Conservation (phyloP, 257 asterid species). For the Solanum commersonii region DNA sequence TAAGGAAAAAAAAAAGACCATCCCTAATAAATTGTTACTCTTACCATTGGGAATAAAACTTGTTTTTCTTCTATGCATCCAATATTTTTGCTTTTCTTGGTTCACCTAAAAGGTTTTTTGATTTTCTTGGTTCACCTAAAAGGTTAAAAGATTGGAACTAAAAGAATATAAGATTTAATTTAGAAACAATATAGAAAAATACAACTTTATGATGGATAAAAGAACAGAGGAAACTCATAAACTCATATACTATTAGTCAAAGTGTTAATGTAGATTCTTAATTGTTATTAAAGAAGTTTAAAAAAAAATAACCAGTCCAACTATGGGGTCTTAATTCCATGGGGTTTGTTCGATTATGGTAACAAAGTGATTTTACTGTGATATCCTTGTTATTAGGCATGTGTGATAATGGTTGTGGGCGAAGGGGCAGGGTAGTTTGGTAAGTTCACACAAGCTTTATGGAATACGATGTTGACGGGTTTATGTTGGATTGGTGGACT, state of each 20-base stretch:
- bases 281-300: neutral
- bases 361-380: too few species aligned
- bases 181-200: neutral
- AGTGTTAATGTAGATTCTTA: neutral
- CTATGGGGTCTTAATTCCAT: too few species aligned
- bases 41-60: slow-evolving; percentile 56
- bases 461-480: too few species aligned
- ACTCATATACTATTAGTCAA: neutral
- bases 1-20: too few species aligned
- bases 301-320: too few species aligned
- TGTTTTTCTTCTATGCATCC: slow-evolving; percentile 49
- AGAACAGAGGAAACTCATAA: neutral
- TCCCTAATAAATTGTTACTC: neutral
- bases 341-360: too few species aligned
- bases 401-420: too few species aligned
- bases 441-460: too few species aligned
- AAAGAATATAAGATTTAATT: neutral
- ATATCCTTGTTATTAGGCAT: too few species aligned
- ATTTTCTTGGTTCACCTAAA: neutral
- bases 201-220: neutral
- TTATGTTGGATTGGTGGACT: too few species aligned
- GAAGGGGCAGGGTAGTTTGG: too few species aligned
- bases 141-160: neutral
- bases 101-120: neutral
- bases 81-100: slow-evolving; percentile 29